Evolutionary conservation across 768 basidiomycete species (phyloP), one percentile per base, ranked within the genome.

Genomic region (Lyophyllum semitale): DNA sequence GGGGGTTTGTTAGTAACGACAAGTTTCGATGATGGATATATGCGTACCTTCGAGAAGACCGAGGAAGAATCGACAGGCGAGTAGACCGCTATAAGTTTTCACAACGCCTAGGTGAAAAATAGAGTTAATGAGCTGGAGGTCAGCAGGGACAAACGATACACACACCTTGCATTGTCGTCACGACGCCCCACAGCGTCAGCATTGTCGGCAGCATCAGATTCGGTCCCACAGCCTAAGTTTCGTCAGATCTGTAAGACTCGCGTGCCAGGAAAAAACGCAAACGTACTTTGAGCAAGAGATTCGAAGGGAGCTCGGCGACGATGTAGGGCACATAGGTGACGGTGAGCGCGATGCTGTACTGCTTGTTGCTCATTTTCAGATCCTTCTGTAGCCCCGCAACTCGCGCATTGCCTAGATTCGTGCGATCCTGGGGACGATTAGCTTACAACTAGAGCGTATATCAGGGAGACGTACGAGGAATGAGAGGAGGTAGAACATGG

Each of bases 341-440:
- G 1, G 78, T 81, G 51, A 81, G 59, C 6, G 78, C 73, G 59
- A 82, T 71, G 61, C 79, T 76, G 57, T 84, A 86, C 60, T 80
- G 69, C 9, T 75, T 64, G 46, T 78, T 73, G 12, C 75, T 73
- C 72, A 86, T 74, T 42, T 77, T 70, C 44, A 88, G 64, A 44
- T 82, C 76, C 18, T 66, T 76, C 61, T 85, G 82, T 55, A 88
- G 65, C 11, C 85, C 85, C 9, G 84, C 85, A 6, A 85, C 75
- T n/a, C 79, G 75, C 38, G 84, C 85, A 57, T 85, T 86, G 26
- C 77, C 78, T 35, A 85, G 71, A 59, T 85, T 84, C 12, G 77
- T 80, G 51, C 82, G 74, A 59, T 82, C 80, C 79, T 80, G 54
- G 49, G 23, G n/a, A n/a, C 23, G 42, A 26, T 37, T 26, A 25